Base-by-base conservation (phyloP, 1,139 yeast genomes). In the Magnusiomyces tetraspermus region DNA sequence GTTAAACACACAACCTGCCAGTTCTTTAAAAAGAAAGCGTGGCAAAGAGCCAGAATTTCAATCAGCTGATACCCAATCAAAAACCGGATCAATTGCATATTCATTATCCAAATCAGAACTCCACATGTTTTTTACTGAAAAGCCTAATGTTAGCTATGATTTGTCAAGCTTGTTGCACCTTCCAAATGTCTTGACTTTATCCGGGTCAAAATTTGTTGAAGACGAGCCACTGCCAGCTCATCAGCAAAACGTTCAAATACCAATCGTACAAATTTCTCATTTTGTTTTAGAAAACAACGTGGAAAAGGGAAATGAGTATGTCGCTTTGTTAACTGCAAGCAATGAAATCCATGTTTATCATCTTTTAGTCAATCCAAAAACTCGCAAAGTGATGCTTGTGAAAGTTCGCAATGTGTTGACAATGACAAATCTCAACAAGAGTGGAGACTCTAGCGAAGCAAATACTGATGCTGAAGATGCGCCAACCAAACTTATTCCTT, bases 321-420 rank as follows among this genome's bases (percentile, higher is more conserved):
- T 89, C 56, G 75, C 89, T 0, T 72, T 87, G 5, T 71, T 88
- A 50, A 87, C 95, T 0, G 77, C 82, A 63, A 90, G 92, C 52
- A 94, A 94, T 61, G 95, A 88, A 65, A 71, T 87, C 1, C 71
- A 80, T 46, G 71, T 85, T 57, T 88, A 73, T 73, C 58, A 80
- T 76, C 62, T 65, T 10, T 8, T 45, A 5, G 11, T 15, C 11
- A 31, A 21, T 15, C 26, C 48, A 17, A 21, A 65, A 40, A 77
- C 33, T 6, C 33, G 79, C 3, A 76, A 74, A 46, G 76, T 72
- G 59, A 71, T 74, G 56, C 72, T 82, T 51, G 61, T 69, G 41
- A 78, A 79, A 62, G 73, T 76, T 55, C 79, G 79, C 57, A 69
- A 71, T 51, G 59, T 74, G 28, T 66, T 73, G 10, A 68, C 75